Evolutionary conservation across 2,329 filamentous ascomycete genomes (phyloP), one percentile per base, ranked within the genome.

Genomic region (Neocucurbitaria cava): DNA sequence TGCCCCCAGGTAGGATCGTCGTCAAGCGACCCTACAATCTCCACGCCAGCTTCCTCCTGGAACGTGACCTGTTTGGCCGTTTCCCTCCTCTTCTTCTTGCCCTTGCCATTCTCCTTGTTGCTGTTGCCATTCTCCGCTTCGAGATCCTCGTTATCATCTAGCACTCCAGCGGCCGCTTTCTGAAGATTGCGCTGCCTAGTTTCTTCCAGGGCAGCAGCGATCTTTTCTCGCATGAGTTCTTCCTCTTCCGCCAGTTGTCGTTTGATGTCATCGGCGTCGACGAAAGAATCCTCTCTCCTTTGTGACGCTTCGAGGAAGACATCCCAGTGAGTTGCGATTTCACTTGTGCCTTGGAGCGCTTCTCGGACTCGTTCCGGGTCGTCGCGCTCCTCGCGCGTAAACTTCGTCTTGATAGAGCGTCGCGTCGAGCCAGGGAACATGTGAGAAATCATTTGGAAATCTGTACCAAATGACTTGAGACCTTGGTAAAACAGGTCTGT

Each of bases 371-470:
- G 83, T 3, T 78, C 76, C 0, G 89, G 87, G 59, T 88, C 83
- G 48, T 85, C 79, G 30, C 85, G 82, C 76, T 95, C 91, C 76
- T 95, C 91, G 56, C 88, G 87, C 66, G 88, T 90, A 77, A 91
- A 95, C 72, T 95, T 95, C 61, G 89, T 83, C 78, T 94, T 94
- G 76, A 95, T 83, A 72, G 90, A 86, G 28, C 88, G 84, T 17
- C 91, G 83, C 55, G 85, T 89, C 68, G 89, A 87, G 59, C 85
- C 83, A 1, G 87, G 85, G 68, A 96, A 93, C 83, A 92, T 87
- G 64, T 86, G 85, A 54, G 85, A 83, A 64, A 96, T 92, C 76
- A 91, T 90, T 71, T 88, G 84, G 70, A 95, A 96, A 71, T 94
- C 90, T 1, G 90, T 94, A 51, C 91, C 91, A 68, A 92, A 93